Evolutionary conservation across 225 moss, liverwort and hornwort genomes (phyloP).

Genomic region (Thuidium tamariscinum): DNA sequence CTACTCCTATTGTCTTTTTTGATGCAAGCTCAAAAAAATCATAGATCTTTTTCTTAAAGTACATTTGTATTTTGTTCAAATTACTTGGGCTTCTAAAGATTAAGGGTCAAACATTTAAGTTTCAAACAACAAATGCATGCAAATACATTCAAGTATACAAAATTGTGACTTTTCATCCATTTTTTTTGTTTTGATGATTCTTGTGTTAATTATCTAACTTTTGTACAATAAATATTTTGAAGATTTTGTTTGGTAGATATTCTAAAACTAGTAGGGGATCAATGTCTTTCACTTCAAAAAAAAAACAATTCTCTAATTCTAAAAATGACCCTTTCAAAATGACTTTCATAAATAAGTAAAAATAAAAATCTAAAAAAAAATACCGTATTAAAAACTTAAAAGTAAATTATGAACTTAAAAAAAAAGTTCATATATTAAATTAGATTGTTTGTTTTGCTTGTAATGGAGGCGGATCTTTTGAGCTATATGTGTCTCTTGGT

Average conservation of each 20-base stretch:
- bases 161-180: not conserved
- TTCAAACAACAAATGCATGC: not conserved
- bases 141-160: not conserved
- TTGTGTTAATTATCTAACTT: not conserved
- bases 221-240: not conserved
- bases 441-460: too few relatives aligned
- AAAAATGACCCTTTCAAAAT: not conserved
- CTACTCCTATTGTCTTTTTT: not conserved
- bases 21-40: not conserved
- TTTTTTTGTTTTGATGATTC: not conserved
- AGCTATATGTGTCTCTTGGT: too few relatives aligned
- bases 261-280: not conserved
- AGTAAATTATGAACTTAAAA: not conserved
- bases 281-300: not conserved
- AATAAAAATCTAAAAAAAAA: not conserved
- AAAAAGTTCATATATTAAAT: too few relatives aligned
- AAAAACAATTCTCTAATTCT: not conserved
- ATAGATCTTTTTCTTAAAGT: fast-evolving
- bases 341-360: not conserved
- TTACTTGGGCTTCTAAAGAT: too few relatives aligned
- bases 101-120: not conserved
- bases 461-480: too few relatives aligned
- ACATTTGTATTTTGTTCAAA: not conserved
- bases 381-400: not conserved
- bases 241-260: not conserved